phyloP scores from a whole-genome alignment of 2,329 filamentous ascomycete genomes.

The Xylaria sp. region DNA sequence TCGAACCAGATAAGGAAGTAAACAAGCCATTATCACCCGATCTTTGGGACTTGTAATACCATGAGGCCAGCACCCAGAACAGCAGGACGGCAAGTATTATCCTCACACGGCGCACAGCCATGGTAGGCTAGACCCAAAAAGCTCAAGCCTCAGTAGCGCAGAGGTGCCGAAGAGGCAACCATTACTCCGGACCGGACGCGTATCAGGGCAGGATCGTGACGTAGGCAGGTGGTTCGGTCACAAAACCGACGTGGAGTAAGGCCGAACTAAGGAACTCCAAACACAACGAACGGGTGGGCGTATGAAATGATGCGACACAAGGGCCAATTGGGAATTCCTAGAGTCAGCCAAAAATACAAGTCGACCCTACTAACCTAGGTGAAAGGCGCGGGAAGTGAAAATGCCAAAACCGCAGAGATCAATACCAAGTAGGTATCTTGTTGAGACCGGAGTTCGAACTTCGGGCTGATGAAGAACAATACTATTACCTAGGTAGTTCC shows the following conservation, averaged over 20 bases:
- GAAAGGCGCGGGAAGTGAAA: not conserved
- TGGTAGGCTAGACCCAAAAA: conserved; percentile 33
- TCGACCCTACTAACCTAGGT: not conserved
- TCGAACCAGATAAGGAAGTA: conserved; percentile 30
- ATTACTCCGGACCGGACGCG: conserved; percentile 30
- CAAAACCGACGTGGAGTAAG: conserved; percentile 4
- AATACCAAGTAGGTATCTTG: not conserved
- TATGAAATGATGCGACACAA: not conserved
- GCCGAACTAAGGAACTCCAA: conserved; percentile 5
- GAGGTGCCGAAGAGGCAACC: conserved; percentile 11
- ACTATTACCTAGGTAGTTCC: not conserved
- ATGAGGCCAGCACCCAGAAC: conserved; percentile 49
- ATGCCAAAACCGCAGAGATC: not conserved
- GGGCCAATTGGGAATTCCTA: not conserved
- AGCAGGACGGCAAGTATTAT: conserved; percentile 46
- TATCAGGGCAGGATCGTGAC: conserved; percentile 10
- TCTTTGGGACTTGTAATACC: conserved; percentile 48
- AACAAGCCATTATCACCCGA: conserved; percentile 35
- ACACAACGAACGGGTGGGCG: not conserved
- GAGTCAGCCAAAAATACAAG: not conserved
- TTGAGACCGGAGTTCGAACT: conserved; percentile 5
- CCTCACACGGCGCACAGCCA: conserved; percentile 49
- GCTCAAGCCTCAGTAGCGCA: conserved; percentile 17
- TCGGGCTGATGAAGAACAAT: not conserved
- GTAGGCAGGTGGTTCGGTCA: conserved; percentile 18